phyloP scores from a whole-genome alignment of 2,329 filamentous ascomycete genomes.

The Cladosporium velox region DNA sequence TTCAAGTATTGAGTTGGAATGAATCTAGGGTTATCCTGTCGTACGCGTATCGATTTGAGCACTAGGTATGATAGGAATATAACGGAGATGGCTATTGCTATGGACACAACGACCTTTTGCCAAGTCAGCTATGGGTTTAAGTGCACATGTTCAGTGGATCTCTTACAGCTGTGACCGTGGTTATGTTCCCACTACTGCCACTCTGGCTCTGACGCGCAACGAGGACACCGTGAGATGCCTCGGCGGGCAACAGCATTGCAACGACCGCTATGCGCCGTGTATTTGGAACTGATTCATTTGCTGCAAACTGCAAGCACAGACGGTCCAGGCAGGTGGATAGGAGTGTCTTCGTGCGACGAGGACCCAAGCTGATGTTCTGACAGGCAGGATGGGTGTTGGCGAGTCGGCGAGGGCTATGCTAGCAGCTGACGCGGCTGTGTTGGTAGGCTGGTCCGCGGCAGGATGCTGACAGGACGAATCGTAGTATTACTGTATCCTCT shows the following conservation, averaged over 20 bases:
- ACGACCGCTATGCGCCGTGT: constrained; percentile 14
- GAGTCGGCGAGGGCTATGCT: constrained; percentile 9
- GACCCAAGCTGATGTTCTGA: not conserved
- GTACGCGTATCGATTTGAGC: constrained; percentile 28
- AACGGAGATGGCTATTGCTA: constrained; percentile 15
- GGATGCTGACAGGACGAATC: not conserved
- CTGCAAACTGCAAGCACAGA: not conserved
- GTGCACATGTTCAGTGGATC: not conserved
- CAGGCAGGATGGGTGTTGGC: not conserved
- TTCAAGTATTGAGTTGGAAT: constrained; percentile 38
- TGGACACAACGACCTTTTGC: constrained; percentile 15
- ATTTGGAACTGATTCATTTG: constrained; percentile 3
- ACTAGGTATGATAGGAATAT: constrained; percentile 19
- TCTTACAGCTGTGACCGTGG: constrained; percentile 17
- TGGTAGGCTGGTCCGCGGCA: not conserved
- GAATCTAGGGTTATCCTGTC: constrained; percentile 34
- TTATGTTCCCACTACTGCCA: constrained; percentile 5
- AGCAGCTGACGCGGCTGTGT: constrained; percentile 12
- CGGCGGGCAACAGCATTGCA: constrained; percentile 11
- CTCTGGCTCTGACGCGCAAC: constrained; percentile 7
- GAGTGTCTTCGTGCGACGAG: not conserved
- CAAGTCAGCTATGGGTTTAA: not conserved
- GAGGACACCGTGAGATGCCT: constrained; percentile 6
- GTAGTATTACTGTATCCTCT: not conserved
- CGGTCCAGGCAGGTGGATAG: not conserved